Percentiles rank a stretch among this genome's conserved stretches.
These are phyloP conservation scores for Solanum rostratum DNA, from an alignment of 257 asterid genomes.

Conservation along the genomic window DNA sequence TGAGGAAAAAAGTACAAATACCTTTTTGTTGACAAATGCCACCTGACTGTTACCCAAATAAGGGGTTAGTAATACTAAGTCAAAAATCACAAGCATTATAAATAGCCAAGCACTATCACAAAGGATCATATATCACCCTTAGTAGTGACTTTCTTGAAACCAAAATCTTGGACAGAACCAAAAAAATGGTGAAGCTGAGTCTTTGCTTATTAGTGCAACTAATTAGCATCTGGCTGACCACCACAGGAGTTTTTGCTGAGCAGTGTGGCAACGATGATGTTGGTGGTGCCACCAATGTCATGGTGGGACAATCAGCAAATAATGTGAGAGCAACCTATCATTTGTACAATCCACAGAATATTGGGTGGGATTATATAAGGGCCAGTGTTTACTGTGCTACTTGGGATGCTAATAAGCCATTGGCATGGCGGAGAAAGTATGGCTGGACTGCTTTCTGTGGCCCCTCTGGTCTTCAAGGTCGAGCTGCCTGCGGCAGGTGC, in stretches of 20 bases:
- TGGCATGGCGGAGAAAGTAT: conserved; percentile 1
- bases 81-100: neutral
- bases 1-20: no score
- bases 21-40: no score
- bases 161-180: neutral
- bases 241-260: neutral
- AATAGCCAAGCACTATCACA: neutral
- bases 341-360: neutral
- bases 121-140: neutral
- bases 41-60: no score
- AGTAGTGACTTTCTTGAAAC: neutral
- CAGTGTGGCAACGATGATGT: neutral
- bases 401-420: neutral
- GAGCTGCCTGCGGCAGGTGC: neutral
- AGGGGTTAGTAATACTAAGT: no score
- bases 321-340: neutral
- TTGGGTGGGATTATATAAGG: neutral
- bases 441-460: conserved; percentile 8
- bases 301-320: neutral
- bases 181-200: neutral
- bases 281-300: neutral
- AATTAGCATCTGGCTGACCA: neutral
- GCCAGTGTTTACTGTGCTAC: neutral
- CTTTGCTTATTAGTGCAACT: neutral
- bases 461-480: neutral